A percentile compares a stretch with the other conserved stretches of the same genome.
These are phyloP conservation scores for Eimeria falciformis DNA, from an alignment of 169 alveolate genomes.

Conservation along the genomic window DNA sequence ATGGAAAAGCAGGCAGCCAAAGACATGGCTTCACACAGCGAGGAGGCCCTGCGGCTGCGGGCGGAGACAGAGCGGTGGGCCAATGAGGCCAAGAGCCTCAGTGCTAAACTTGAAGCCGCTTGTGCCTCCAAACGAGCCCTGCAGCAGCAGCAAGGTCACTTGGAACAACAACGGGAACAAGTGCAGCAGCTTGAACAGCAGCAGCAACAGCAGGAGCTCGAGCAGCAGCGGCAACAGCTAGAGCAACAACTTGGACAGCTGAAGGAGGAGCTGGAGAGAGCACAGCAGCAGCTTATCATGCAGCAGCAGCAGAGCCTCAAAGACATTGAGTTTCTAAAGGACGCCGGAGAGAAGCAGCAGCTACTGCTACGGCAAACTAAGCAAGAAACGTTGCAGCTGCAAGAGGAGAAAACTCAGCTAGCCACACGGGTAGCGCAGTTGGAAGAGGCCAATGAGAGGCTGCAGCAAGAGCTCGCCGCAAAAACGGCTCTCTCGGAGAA, in stretches of 20 bases:
- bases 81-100: not conserved
- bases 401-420: not conserved
- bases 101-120: not conserved
- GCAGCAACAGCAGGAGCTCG: not conserved
- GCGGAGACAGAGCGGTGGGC: too few relatives aligned
- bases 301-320: slow-evolving; percentile 9
- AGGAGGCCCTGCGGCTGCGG: not conserved
- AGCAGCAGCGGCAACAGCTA: not conserved
- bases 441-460: not conserved
- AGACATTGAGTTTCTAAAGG: not conserved
- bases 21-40: too few relatives aligned
- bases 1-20: not conserved
- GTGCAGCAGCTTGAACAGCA: not conserved
- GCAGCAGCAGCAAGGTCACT: not conserved
- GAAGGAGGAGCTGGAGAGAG: not conserved
- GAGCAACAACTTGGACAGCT: not conserved
- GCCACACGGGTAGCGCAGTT: not conserved
- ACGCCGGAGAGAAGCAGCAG: not conserved
- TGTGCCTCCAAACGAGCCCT: not conserved
- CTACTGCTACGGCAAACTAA: not conserved
- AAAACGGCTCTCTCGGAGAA: not conserved
- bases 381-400: not conserved
- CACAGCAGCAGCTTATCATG: not conserved
- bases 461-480: not conserved
- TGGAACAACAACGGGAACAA: not conserved